These are phyloP conservation scores for Ilex aquifolium DNA, from an alignment of 257 asterid species.

Conservation along the genomic window DNA sequence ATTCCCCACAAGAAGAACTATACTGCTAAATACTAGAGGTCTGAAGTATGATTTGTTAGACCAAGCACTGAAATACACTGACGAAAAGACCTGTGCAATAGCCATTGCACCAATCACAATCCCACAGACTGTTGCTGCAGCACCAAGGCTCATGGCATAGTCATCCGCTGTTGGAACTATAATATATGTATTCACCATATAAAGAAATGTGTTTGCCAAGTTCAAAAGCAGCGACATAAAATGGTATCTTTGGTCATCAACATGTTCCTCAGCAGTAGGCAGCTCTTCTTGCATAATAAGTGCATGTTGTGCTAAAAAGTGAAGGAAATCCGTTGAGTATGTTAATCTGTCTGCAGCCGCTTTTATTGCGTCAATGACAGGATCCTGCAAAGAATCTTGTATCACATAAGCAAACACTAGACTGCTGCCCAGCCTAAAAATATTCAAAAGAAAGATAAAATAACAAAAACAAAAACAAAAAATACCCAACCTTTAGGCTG, in stretches of 20 bases:
- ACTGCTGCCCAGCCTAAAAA: not conserved
- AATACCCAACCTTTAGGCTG: not conserved
- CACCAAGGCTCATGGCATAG: constrained; percentile 95
- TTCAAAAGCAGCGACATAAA: constrained; percentile 86
- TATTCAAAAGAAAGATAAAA: constrained; percentile 4
- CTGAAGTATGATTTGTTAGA: constrained; percentile 86
- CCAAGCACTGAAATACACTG: constrained; percentile 99
- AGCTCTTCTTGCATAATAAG: constrained; percentile 94
- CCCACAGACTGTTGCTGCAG: constrained; percentile 99
- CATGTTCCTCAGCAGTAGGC: constrained; percentile 61
- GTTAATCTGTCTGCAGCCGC: constrained; percentile 84
- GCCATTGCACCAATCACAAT: constrained; percentile 97
- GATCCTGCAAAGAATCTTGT: constrained; percentile 51
- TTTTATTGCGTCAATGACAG: constrained; percentile 74
- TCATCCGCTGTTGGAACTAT: constrained; percentile 99
- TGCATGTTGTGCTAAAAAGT: constrained; percentile 93
- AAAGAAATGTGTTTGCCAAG: constrained; percentile 91
- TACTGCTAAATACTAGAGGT: constrained; percentile 91
- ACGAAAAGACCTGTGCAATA: constrained; percentile 91
- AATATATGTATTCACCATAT: constrained; percentile 96
- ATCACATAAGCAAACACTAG: constrained; percentile 14
- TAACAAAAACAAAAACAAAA: not conserved
- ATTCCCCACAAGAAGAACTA: constrained; percentile 69
- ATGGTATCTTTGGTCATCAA: constrained; percentile 76
- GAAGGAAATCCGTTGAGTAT: constrained; percentile 83